phyloP scores from a whole-genome alignment of 2,329 filamentous ascomycete genomes.

The Botrytis deweyae region DNA sequence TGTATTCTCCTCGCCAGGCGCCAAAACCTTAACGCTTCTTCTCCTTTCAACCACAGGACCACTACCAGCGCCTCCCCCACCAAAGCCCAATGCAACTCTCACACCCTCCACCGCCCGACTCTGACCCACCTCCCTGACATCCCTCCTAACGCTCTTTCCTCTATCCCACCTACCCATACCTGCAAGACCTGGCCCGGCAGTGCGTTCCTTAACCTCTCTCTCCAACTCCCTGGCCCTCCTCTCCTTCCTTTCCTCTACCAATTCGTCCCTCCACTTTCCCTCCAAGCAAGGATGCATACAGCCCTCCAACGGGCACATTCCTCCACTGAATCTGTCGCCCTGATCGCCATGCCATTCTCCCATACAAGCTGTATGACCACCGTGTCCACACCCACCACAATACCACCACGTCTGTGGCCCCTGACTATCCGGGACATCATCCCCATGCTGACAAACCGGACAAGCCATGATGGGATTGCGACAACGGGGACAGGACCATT shows the following conservation, averaged over 20 bases:
- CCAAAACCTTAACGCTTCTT: slow-evolving; percentile 64
- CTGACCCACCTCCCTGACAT: slow-evolving; percentile 55
- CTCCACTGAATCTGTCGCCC: slow-evolving; percentile 44
- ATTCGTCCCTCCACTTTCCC: slow-evolving; percentile 51
- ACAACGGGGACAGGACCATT: slow-evolving; percentile 62
- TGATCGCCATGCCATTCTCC: slow-evolving; percentile 55
- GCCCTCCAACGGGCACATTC: slow-evolving; percentile 63
- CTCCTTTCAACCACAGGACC: slow-evolving; percentile 52
- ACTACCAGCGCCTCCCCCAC: background rate
- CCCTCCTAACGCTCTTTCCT: slow-evolving; percentile 44
- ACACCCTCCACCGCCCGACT: slow-evolving; percentile 61
- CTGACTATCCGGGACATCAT: slow-evolving; percentile 15
- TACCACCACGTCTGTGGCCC: slow-evolving; percentile 53
- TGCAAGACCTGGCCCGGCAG: background rate
- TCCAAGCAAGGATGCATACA: slow-evolving; percentile 64
- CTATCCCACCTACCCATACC: slow-evolving; percentile 20
- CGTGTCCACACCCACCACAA: slow-evolving; percentile 61
- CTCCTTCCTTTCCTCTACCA: slow-evolving; percentile 41
- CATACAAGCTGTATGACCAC: slow-evolving; percentile 60
- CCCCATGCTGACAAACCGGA: slow-evolving; percentile 54
- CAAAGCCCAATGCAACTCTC: slow-evolving; percentile 49
- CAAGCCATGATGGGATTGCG: slow-evolving; percentile 53
- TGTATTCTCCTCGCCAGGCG: slow-evolving; percentile 33
- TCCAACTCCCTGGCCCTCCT: slow-evolving; percentile 49
- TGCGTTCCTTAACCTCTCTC: slow-evolving; percentile 33